Conservation (phyloP, 805 yeast genomes). For the Wickerhamiella brachini region DNA sequence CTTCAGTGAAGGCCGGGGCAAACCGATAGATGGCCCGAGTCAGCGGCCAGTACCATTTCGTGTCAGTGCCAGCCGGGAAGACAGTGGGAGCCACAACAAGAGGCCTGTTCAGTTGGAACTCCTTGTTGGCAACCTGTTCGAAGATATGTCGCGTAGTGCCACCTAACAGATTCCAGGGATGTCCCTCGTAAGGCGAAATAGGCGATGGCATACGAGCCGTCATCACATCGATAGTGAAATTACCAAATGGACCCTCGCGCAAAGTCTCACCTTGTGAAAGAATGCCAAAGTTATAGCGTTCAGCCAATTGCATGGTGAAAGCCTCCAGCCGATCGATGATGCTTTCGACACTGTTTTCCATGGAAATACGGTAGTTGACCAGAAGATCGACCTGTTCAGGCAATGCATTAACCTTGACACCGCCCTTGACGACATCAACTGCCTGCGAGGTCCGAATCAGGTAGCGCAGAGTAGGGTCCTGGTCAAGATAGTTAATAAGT, state of each 20-base stretch:
- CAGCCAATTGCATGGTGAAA: conserved; percentile 31
- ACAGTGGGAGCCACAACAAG: conserved; percentile 42
- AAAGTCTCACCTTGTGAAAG: conserved; percentile 23
- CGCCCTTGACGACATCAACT: conserved; percentile 53
- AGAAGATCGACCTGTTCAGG: conserved; percentile 47
- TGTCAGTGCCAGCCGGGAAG: conserved; percentile 61
- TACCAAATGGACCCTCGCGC: conserved; percentile 28
- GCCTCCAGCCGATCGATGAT: conserved; percentile 24
- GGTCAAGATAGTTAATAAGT: conserved; percentile 10
- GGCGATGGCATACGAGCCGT: conserved; percentile 39
- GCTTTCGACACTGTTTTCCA: conserved; percentile 37
- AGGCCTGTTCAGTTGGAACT: conserved; percentile 19
- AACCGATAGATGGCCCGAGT: conserved; percentile 49
- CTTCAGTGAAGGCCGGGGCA: conserved; percentile 33
- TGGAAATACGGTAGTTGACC: conserved; percentile 51
- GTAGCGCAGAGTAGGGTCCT: conserved; percentile 22
- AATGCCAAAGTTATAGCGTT: conserved; percentile 36
- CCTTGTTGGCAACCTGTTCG: conserved; percentile 30
- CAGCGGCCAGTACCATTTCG: conserved; percentile 49
- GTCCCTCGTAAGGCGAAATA: conserved; percentile 31
- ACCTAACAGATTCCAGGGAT: conserved; percentile 40
- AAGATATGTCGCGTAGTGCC: conserved; percentile 52
- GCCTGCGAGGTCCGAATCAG: conserved; percentile 53
- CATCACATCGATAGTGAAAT: conserved; percentile 26
- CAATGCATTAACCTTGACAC: conserved; percentile 61